phyloP scores from a whole-genome alignment of 2,329 filamentous ascomycete species.

The Fusarium tricinctum region DNA sequence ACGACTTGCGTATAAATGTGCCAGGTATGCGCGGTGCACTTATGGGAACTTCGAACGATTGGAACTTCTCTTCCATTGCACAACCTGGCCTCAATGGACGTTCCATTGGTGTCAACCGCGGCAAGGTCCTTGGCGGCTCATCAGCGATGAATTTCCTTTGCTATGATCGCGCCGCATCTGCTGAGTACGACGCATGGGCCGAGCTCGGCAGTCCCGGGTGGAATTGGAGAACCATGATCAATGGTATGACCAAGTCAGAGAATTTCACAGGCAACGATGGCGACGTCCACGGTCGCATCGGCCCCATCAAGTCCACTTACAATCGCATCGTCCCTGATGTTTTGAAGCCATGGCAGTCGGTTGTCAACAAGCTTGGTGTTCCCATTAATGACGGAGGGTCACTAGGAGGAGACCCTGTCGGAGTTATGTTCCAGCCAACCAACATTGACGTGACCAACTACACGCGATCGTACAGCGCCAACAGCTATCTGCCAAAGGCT shows the following conservation, averaged over 20 bases:
- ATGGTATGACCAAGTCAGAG: slow-evolving; percentile 49
- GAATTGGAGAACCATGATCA: slow-evolving; percentile 56
- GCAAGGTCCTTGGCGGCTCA: slow-evolving; percentile 64
- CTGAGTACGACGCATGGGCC: slow-evolving; percentile 57
- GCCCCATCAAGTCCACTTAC: slow-evolving; percentile 47
- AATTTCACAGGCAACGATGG: slow-evolving; percentile 40
- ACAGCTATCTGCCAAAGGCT: slow-evolving; percentile 58
- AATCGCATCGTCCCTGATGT: slow-evolving; percentile 60
- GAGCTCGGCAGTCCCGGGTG: slow-evolving; percentile 56
- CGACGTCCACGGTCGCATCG: slow-evolving; percentile 33
- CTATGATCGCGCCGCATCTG: slow-evolving; percentile 55
- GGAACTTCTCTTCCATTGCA: slow-evolving; percentile 61
- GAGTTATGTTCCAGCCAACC: slow-evolving; percentile 61
- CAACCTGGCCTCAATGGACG: slow-evolving; percentile 58
- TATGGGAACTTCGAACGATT: slow-evolving; percentile 53
- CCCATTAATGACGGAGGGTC: slow-evolving; percentile 54
- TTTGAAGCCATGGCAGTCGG: slow-evolving; percentile 58
- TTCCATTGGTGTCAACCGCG: slow-evolving; percentile 59
- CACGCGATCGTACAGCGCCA: slow-evolving; percentile 61
- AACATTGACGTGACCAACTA: slow-evolving; percentile 60
- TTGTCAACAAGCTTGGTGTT: slow-evolving; percentile 47
- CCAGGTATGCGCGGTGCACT: slow-evolving; percentile 52
- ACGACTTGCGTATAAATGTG: slow-evolving; percentile 52
- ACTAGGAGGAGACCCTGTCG: slow-evolving; percentile 60
- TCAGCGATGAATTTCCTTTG: slow-evolving; percentile 51